Base-by-base conservation (phyloP, 352 stramenopile species). In the Globisporangium radiosum region DNA sequence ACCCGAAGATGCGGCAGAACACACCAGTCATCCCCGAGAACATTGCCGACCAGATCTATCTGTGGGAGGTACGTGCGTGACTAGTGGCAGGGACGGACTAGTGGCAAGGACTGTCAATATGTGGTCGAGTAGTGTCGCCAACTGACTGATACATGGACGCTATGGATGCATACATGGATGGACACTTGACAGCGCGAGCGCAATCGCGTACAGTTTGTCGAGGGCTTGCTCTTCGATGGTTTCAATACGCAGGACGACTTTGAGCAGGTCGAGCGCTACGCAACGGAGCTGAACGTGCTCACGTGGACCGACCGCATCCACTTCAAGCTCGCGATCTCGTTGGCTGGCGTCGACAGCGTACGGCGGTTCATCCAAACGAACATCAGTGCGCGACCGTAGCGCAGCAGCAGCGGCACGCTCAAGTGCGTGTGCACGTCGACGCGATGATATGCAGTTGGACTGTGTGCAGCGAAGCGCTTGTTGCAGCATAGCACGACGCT, bases 41-140 rank as follows among this genome's bases (percentile, higher is more conserved):
- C 62, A 92, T 96, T 64, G 85, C 90, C 37, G 87, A 96, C 64
- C 88, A 97, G 68, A 84, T 97, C 38, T 92, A 96, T 60, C 69
- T 97, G 51, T 97, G 90, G 90, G 85, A 97, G 65, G 67, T 73
- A 81, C 43, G 65, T 66, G 6, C 17, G 7, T 13, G 6, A 33
- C 25, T 3, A 33, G 25, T 33, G 25, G 25, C 25, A 33, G 25
- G 25, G 25, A 33, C 25, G 1, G 25, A 33, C 25, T 33, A 33
- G 1, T 33, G 25, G 25, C 25, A 33, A 33, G 25, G 25, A 33
- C 25, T 33, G 25, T 33, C 25, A 3, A 33, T 33, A 33, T 33
- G 25, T 33, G 25, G 25, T 33, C 25, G 25, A 3, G 25, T 33
- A 33, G 25, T 33, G 25, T 33, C 25, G 25, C 25, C 25, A 33